Percentiles rank a stretch among this genome's conserved stretches.
Conservation (phyloP, 1,139 yeast genomes). For the Geotrichum phurueaensis region DNA sequence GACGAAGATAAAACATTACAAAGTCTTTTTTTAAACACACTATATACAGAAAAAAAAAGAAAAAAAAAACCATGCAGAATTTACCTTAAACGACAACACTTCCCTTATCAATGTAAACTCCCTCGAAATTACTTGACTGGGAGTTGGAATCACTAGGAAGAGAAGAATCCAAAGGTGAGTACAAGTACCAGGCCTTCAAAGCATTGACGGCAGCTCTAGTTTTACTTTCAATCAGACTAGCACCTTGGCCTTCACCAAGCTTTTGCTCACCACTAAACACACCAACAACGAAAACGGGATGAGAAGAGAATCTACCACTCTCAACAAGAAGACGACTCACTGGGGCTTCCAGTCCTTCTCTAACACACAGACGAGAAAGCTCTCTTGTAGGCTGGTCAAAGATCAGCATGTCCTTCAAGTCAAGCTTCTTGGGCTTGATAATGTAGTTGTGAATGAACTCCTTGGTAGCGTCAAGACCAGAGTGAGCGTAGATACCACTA, state of each 20-base stretch:
- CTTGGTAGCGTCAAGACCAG: constrained; percentile 55
- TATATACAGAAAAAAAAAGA: constrained; percentile 1
- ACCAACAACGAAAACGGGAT: constrained; percentile 87
- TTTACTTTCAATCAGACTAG: constrained; percentile 87
- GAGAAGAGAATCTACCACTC: constrained; percentile 79
- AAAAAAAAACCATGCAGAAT: neutral
- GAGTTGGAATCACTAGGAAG: constrained; percentile 54
- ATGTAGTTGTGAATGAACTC: constrained; percentile 66
- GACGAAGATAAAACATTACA: neutral
- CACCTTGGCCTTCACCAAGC: constrained; percentile 92
- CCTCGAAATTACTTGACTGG: constrained; percentile 32
- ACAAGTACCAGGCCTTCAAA: constrained; percentile 71
- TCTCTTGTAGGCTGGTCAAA: constrained; percentile 86
- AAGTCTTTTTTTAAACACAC: neutral
- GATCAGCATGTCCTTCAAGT: constrained; percentile 64
- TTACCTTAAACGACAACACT: constrained; percentile 37
- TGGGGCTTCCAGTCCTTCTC: constrained; percentile 72
- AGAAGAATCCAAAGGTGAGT: constrained; percentile 39
- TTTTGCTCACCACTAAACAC: constrained; percentile 78
- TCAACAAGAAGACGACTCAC: constrained; percentile 82
- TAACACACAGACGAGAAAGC: constrained; percentile 67
- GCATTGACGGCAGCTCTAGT: constrained; percentile 90
- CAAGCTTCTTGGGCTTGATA: constrained; percentile 64
- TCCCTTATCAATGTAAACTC: constrained; percentile 40
- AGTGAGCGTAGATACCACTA: constrained; percentile 40